Conservation (phyloP, 129 eudicot genomes). For the Chrysanthemum makinoi region DNA sequence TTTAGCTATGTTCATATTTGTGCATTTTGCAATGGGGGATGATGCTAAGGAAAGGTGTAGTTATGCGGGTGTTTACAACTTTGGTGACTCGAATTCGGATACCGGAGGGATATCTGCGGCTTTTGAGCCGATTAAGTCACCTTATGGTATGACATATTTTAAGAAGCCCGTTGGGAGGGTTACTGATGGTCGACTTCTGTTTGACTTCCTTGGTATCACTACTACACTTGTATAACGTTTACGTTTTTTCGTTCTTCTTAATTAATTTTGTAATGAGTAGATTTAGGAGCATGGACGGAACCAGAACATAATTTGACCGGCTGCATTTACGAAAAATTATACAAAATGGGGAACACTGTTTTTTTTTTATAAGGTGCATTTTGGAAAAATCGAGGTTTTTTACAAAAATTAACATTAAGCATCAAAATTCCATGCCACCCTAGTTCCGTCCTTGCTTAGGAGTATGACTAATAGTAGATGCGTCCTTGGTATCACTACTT, state of each 20-base stretch:
- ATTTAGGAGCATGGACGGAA: too few species aligned
- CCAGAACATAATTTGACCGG: too few species aligned
- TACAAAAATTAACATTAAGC: too few species aligned
- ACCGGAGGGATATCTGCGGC: slow-evolving; percentile 84
- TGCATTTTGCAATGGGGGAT: not conserved
- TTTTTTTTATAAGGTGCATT: too few species aligned
- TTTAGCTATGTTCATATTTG: not conserved
- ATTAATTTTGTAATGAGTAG: too few species aligned
- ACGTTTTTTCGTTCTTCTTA: not conserved
- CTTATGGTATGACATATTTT: slow-evolving; percentile 58
- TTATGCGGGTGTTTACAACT: slow-evolving; percentile 60
- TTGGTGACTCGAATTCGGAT: slow-evolving; percentile 90
- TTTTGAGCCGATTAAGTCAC: slow-evolving; percentile 42
- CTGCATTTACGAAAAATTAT: too few species aligned
- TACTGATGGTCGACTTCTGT: slow-evolving; percentile 65
- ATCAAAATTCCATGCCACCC: too few species aligned
- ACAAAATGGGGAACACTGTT: too few species aligned
- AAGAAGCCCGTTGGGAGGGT: slow-evolving; percentile 54
- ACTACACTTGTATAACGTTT: not conserved
- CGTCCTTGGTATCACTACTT: slow-evolving; percentile 37
- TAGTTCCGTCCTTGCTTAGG: too few species aligned
- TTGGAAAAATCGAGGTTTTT: too few species aligned
- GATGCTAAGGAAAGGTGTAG: slow-evolving; percentile 33
- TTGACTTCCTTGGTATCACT: slow-evolving; percentile 67
- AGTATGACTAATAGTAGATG: too few species aligned